Conservation (phyloP, 2,329 filamentous ascomycete genomes). For the Nemania sp. region DNA sequence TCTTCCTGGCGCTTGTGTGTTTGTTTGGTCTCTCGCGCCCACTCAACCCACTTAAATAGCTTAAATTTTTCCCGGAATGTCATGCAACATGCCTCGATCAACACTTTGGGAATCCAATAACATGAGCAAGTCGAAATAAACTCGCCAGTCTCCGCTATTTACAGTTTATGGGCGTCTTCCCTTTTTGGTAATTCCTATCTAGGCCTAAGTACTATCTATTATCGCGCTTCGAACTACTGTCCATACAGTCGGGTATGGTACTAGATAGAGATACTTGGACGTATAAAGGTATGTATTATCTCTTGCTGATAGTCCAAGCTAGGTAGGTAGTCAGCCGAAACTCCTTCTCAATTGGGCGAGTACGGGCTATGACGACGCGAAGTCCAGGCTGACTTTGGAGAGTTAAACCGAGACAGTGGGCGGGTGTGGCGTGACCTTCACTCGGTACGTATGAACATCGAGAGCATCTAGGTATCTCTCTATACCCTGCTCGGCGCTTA, state of each 20-base stretch:
- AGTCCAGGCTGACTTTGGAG: neutral
- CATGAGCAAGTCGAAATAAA: neutral
- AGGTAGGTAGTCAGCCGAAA: constrained; percentile 14
- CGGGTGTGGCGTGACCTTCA: constrained; percentile 27
- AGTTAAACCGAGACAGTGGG: constrained; percentile 23
- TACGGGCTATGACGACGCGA: constrained; percentile 16
- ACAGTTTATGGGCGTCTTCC: constrained; percentile 6
- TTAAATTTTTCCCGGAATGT: neutral
- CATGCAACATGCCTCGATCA: constrained; percentile 18
- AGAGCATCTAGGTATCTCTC: neutral
- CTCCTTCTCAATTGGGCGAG: constrained; percentile 20
- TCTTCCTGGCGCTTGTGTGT: neutral
- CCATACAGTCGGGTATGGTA: neutral
- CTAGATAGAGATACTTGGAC: neutral
- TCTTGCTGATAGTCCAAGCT: neutral
- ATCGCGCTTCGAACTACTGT: neutral
- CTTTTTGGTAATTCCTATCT: constrained; percentile 9
- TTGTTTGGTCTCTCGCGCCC: neutral
- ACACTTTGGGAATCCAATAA: constrained; percentile 7
- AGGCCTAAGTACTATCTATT: neutral
- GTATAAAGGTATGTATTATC: neutral
- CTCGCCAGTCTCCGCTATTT: constrained; percentile 14
- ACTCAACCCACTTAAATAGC: neutral
- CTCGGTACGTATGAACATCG: neutral
- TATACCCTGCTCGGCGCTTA: neutral